Evolutionary conservation across 192 early-diverging fungal genomes (phyloP).

Genomic region (Physocladia obscura): DNA sequence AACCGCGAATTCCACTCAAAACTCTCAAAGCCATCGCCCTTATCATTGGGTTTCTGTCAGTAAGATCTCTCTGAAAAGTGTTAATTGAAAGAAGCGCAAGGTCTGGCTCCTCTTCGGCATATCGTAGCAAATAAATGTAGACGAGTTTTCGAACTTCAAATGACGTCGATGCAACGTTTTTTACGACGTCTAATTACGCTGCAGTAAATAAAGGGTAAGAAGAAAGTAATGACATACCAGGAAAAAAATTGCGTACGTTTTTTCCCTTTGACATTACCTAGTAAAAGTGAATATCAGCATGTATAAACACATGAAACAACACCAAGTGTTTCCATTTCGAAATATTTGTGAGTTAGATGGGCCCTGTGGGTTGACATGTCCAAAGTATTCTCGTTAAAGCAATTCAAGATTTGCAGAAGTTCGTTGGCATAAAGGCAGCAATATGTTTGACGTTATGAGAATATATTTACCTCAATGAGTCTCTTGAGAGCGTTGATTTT

Average conservation of each 20-base stretch:
- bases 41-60: slow-evolving; percentile 89
- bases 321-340: too few species aligned
- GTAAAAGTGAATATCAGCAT: too few species aligned
- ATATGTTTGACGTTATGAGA: too few species aligned
- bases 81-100: slow-evolving; percentile 93
- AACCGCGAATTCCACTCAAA: slow-evolving; percentile 87
- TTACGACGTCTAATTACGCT: slow-evolving; percentile 95
- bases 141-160: slow-evolving; percentile 92
- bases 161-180: slow-evolving; percentile 90
- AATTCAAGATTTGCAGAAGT: too few species aligned
- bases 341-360: too few species aligned
- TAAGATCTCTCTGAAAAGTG: slow-evolving; percentile 95
- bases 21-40: slow-evolving; percentile 94
- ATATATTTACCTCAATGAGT: slow-evolving; percentile 83
- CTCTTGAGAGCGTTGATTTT: slow-evolving; percentile 90
- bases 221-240: too few species aligned
- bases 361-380: too few species aligned
- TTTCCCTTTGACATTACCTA: slow-evolving; percentile 89
- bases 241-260: slow-evolving; percentile 84
- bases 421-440: too few species aligned
- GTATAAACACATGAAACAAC: too few species aligned
- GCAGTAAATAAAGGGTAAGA: too few species aligned
- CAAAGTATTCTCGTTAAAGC: too few species aligned
- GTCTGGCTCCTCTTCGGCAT: slow-evolving; percentile 96
- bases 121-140: slow-evolving; percentile 92